These are phyloP conservation scores for Scheffersomyces quercinus DNA, from an alignment of 1,139 yeast species.

Conservation along the genomic window DNA sequence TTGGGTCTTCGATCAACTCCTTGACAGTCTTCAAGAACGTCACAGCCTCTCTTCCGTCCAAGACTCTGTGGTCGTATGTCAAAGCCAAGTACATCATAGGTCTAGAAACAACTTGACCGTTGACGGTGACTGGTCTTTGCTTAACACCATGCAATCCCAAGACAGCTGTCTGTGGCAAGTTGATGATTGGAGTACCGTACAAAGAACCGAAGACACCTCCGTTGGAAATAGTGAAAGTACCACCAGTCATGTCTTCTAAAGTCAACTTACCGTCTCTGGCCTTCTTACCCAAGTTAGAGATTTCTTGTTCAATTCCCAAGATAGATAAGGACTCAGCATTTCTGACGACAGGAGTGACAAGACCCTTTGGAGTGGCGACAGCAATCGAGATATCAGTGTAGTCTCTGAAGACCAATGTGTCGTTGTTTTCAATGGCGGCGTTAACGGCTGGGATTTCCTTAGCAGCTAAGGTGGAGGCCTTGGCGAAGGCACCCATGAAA, in stretches of 20 bases:
- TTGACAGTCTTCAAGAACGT: constrained; percentile 93
- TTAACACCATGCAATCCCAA: constrained; percentile 97
- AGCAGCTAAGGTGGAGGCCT: constrained; percentile 91
- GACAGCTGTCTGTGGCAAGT: constrained; percentile 97
- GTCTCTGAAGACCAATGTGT: constrained; percentile 94
- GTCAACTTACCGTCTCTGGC: constrained; percentile 98
- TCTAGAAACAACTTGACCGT: constrained; percentile 94
- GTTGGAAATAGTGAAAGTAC: constrained; percentile 97
- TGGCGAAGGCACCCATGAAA: constrained; percentile 98
- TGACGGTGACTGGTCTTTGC: constrained; percentile 95
- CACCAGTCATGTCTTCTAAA: constrained; percentile 98
- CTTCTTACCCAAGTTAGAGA: constrained; percentile 76
- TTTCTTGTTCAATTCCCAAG: constrained; percentile 88
- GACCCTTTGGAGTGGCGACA: constrained; percentile 99
- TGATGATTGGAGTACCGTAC: constrained; percentile 97
- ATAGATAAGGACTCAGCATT: constrained; percentile 92
- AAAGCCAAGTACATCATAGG: constrained; percentile 99
- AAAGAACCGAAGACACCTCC: constrained; percentile 99
- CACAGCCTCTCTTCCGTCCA: constrained; percentile 99
- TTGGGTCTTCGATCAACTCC: constrained; percentile 98
- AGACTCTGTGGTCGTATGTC: constrained; percentile 96
- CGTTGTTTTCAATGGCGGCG: constrained; percentile 90
- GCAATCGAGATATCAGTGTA: constrained; percentile 95
- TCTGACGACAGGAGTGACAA: constrained; percentile 97
- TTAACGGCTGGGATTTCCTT: constrained; percentile 95